Base-by-base conservation (phyloP, 257 asterid genomes). In the Nicotiana obtusifolia region DNA sequence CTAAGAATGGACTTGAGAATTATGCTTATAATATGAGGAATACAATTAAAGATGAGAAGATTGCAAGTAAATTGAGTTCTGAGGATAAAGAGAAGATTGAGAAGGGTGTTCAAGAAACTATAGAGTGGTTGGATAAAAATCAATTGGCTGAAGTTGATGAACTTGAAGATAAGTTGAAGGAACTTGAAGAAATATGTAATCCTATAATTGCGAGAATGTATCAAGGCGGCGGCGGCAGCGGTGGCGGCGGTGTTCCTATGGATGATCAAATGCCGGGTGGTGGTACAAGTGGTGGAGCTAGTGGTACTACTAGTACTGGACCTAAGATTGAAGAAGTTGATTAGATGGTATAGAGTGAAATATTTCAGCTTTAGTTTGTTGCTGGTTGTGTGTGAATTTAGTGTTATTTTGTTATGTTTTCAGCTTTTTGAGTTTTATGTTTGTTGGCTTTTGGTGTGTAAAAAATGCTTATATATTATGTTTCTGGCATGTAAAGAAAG, bases 241-340 rank as follows among this genome's bases (percentile, higher is more conserved):
- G 5, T 5, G 54, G 71, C 3, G 35, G 78, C 1, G 35, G 78
- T 20, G 59, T 17, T 44, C 2, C 79, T 1, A 47, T 73, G 79
- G 79, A 24, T 49, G 79, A 24, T 47, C 61, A 73, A 73, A 24
- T 47, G 61, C 5, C 22, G 4, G 79, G 61, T 73, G 79, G 62
- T 6, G 44, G 60, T 13, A 44, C 15, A 3, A 24, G 31, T 5
- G 85, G 86, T 5, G 59, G 88, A 13, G 22, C 85, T 16, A 33
- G 89, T 49, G 89, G 83, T 30, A 20, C 78, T 15, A 20, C 78
- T 57, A 81, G 78, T 0, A 0, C 84, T 1, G 93, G 90, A 19
- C 92, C 94, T 17, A 90, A 88, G 88, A 89, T 89, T 78, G 92
- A 89, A 80, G 94, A 90, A 89, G 92, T 90, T 31, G 94, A 90